Percentiles rank a stretch among this genome's conserved stretches.
phyloP scores from a whole-genome alignment of 2,329 filamentous ascomycete genomes.

The Chaetomium olivaceum region DNA sequence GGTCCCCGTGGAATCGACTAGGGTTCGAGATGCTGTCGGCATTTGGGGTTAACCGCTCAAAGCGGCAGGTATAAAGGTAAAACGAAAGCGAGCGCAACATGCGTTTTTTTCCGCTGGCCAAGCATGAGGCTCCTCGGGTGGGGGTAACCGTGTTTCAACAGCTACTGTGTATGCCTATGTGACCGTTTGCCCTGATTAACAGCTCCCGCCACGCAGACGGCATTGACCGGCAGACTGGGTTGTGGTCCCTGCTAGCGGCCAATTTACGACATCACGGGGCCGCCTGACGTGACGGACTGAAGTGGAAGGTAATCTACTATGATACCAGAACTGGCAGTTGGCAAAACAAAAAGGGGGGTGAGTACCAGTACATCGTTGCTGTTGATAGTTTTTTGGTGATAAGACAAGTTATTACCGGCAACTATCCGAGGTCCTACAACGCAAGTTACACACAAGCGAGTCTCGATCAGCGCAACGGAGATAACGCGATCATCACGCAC shows the following conservation, averaged over 20 bases:
- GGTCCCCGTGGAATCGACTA: too few species aligned
- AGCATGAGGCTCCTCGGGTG: conserved; percentile 1
- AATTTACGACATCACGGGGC: conserved; percentile 9
- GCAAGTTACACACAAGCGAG: too few species aligned
- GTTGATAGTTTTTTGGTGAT: neutral
- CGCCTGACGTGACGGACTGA: conserved; percentile 1
- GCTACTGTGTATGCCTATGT: neutral
- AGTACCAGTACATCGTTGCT: neutral
- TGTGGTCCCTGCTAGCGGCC: neutral
- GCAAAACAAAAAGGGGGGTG: neutral
- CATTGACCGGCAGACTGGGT: neutral
- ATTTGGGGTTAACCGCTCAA: neutral
- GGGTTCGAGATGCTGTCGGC: neutral
- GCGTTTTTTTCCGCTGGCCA: neutral
- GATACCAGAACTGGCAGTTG: conserved; percentile 1
- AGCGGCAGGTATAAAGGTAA: conserved; percentile 1
- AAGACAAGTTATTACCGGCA: neutral
- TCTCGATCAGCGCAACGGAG: neutral
- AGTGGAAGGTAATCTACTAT: conserved; percentile 1
- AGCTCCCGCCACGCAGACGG: neutral
- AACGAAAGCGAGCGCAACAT: neutral
- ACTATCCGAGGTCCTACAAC: neutral
- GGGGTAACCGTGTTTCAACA: neutral
- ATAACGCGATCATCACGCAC: too few species aligned
- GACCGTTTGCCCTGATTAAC: neutral